Evolutionary conservation across 2,329 filamentous ascomycete genomes (phyloP).

Genomic region (Colletotrichum truncatum): DNA sequence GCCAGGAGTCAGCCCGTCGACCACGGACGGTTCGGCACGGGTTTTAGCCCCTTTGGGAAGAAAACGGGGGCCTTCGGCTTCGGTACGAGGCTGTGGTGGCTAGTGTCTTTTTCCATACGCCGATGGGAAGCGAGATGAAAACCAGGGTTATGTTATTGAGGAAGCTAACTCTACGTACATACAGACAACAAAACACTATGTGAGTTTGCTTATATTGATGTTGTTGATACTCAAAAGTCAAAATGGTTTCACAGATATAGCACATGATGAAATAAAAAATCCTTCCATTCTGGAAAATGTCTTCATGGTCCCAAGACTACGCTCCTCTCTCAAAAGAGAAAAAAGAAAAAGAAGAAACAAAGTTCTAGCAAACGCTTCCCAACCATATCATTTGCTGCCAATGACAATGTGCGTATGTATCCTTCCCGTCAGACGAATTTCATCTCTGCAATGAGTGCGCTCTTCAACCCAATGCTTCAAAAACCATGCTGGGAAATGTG

Average conservation of each 20-base stretch:
- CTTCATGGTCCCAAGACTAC: neutral
- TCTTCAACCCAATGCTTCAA: constrained; percentile 14
- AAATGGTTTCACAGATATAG: too few species aligned
- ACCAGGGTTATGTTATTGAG: neutral
- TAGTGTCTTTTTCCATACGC: constrained; percentile 13
- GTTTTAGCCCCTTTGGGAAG: constrained; percentile 8
- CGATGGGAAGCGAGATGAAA: constrained; percentile 21
- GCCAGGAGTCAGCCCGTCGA: neutral
- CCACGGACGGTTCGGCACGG: constrained; percentile 10
- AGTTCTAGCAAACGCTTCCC: neutral
- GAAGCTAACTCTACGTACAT: too few species aligned
- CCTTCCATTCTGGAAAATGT: neutral
- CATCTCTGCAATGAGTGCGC: constrained; percentile 6
- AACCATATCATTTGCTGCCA: neutral
- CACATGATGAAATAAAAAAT: neutral
- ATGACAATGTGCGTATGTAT: neutral
- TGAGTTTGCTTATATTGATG: too few species aligned
- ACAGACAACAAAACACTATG: too few species aligned
- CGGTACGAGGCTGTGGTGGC: constrained; percentile 19
- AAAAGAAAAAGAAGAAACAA: too few species aligned
- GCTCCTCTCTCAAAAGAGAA: too few species aligned
- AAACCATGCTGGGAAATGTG: constrained; percentile 11
- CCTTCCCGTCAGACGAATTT: constrained; percentile 7
- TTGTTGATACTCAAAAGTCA: too few species aligned
- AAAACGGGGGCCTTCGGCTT: constrained; percentile 11